Evolutionary conservation across 2,329 filamentous ascomycete species (phyloP), one percentile per base, ranked within the genome.

Genomic region (Botryosphaeria dothidea): DNA sequence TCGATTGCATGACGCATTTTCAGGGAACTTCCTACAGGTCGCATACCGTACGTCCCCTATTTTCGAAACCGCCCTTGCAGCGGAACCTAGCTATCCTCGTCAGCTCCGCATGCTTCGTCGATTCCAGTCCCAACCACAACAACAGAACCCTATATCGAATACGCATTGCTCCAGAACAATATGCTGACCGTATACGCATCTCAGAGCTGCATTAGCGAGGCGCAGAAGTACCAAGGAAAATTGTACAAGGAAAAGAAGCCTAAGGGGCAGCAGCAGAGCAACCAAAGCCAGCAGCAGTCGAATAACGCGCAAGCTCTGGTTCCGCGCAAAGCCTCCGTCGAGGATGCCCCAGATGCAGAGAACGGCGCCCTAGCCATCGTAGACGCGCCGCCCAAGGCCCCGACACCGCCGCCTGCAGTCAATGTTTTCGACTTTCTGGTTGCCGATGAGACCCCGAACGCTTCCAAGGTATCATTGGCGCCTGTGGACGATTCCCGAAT

Each of bases 1-100:
- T 99, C 71, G 95, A 99, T 81, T 99, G 95, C 81, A 97, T 96
- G 92, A 90, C 93, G 65, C 90, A 96, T 78, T 99, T 98, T 77
- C 84, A 88, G 66, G 93, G 93, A 69, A 89, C 86, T 51, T 87
- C 92, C 64, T 98, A 98, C 80, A 89, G 92, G 77, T 81, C 87
- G 68, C 95, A 99, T 80, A 98, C 93, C 72, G 93, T 96, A 89
- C 69, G 89, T 86, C 36, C 43, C 72, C 66, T 45, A 43, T 34
- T 43, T 56, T 46, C 21, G 43, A 45, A 48, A 66, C 67, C 58
- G 67, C 66, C 66, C 56, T 60, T 60, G 56, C 56, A 60, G 56
- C 38, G 7, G 8, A 65, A n/a, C 65, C 25, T 23, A 19, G 31
- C 31, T 34, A 23, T n/a, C 21, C 27, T 34, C 43, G 27, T 23